These are phyloP conservation scores for Diplogelasinospora grovesii DNA, from an alignment of 495 filamentous ascomycete species.

Conservation along the genomic window DNA sequence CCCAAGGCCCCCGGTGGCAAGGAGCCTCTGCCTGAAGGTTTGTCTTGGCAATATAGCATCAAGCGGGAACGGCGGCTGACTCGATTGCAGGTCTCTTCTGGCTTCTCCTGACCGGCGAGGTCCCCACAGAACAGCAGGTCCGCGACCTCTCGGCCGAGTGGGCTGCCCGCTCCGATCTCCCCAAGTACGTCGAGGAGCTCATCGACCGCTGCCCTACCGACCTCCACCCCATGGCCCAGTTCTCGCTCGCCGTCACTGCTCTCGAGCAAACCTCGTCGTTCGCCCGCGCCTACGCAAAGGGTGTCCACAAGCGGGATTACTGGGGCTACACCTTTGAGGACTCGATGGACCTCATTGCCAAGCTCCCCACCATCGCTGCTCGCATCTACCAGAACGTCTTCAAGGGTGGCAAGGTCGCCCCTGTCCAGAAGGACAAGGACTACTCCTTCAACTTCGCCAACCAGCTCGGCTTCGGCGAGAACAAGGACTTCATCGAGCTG, in stretches of 20 bases:
- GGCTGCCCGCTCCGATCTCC: constrained; percentile 93
- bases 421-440: constrained; percentile 96
- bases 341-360: constrained; percentile 99
- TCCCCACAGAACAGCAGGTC: constrained; percentile 95
- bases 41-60: no score
- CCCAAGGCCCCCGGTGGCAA: constrained; percentile 93
- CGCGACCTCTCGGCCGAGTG: constrained; percentile 95
- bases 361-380: constrained; percentile 94
- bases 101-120: constrained; percentile 95
- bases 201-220: constrained; percentile 98
- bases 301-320: constrained; percentile 98
- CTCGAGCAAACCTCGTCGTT: constrained; percentile 97
- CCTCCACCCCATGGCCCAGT: constrained; percentile 99
- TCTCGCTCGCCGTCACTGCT: constrained; percentile 94
- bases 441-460: constrained; percentile 98
- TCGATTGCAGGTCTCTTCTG: constrained; percentile 81
- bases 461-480: constrained; percentile 91
- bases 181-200: constrained; percentile 96
- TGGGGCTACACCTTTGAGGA: constrained; percentile 99
- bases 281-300: constrained; percentile 96
- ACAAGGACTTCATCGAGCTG: constrained; percentile 95
- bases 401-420: constrained; percentile 96
- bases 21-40: constrained; percentile 93
- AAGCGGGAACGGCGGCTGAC: constrained; percentile 17
- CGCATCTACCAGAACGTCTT: constrained; percentile 99